Evolutionary conservation across 208 protist species (phyloP).

Genomic region (Jaenimonas drosophilae): DNA sequence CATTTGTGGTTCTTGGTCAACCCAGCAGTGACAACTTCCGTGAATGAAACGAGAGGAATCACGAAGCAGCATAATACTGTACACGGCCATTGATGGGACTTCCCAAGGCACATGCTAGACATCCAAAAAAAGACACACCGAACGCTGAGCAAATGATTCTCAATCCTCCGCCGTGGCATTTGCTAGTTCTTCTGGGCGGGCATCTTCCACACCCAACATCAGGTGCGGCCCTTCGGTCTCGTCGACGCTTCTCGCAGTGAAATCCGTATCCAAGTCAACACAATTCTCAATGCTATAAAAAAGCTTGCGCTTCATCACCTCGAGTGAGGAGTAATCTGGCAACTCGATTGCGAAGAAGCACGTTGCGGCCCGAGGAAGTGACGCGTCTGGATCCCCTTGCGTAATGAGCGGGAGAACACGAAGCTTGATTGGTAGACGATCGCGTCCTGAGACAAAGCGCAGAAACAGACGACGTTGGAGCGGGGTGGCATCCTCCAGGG

Average conservation of each 20-base stretch:
- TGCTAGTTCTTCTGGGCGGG: no score
- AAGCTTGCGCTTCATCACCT: slow-evolving; percentile 91
- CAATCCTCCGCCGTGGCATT: no score
- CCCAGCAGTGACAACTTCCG: no score
- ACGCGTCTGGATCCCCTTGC: slow-evolving; percentile 69
- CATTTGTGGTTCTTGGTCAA: no score
- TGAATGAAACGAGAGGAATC: no score
- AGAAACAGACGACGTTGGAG: slow-evolving; percentile 83
- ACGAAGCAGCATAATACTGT: no score
- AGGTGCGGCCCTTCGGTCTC: slow-evolving; percentile 75
- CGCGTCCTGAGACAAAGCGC: slow-evolving; percentile 86
- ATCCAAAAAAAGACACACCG: no score
- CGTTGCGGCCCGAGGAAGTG: slow-evolving; percentile 89
- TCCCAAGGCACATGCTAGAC: no score
- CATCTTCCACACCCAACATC: slow-evolving; percentile 34
- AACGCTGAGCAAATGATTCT: no score
- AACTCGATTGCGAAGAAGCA: slow-evolving; percentile 95
- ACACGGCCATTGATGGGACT: no score
- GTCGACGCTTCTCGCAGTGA: slow-evolving; percentile 69
- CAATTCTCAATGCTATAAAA: slow-evolving; percentile 95
- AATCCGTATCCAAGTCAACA: slow-evolving; percentile 92
- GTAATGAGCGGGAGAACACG: slow-evolving; percentile 62
- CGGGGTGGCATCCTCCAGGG: slow-evolving; percentile 75
- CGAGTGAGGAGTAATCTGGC: slow-evolving; percentile 90
- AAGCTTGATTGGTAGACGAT: slow-evolving; percentile 83